These are phyloP conservation scores for Wickerhamomyces hampshirensis DNA, from an alignment of 805 yeast genomes.

Conservation along the genomic window DNA sequence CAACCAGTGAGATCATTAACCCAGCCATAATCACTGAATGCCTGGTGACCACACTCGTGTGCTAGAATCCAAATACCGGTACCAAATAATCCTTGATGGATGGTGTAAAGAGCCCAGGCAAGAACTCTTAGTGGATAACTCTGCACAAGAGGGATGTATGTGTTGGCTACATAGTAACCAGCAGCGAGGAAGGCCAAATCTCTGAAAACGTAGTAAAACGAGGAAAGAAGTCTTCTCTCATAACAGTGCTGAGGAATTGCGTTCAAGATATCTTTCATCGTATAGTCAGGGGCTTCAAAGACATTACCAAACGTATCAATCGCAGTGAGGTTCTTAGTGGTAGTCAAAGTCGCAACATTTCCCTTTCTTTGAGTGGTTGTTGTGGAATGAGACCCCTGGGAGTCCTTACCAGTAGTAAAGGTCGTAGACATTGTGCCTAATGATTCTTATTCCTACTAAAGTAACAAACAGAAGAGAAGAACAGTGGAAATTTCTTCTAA, in stretches of 20 bases:
- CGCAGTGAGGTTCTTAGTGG: constrained; percentile 30
- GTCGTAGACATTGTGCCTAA: no score
- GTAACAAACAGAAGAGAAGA: no score
- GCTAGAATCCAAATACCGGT: constrained; percentile 60
- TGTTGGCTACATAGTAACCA: constrained; percentile 39
- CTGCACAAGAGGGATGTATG: constrained; percentile 37
- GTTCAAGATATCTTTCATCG: constrained; percentile 51
- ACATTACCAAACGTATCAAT: constrained; percentile 48
- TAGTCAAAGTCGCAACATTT: constrained; percentile 19
- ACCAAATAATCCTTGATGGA: constrained; percentile 43
- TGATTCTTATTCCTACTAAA: no score
- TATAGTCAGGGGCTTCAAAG: constrained; percentile 57
- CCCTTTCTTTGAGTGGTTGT: constrained; percentile 4
- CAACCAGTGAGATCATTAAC: constrained; percentile 57
- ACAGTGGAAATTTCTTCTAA: no score
- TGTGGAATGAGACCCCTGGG: no score
- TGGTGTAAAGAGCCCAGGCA: constrained; percentile 37
- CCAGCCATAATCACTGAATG: constrained; percentile 49
- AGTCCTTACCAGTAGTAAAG: no score
- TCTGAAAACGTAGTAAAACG: constrained; percentile 48
- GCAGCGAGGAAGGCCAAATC: constrained; percentile 42
- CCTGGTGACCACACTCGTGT: constrained; percentile 63
- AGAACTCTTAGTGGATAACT: constrained; percentile 32
- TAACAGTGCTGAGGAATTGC: constrained; percentile 61
- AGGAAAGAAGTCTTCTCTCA: constrained; percentile 44